Conservation (phyloP, 371 early-diverging fungal species). For the Apophysomyces elegans region DNA sequence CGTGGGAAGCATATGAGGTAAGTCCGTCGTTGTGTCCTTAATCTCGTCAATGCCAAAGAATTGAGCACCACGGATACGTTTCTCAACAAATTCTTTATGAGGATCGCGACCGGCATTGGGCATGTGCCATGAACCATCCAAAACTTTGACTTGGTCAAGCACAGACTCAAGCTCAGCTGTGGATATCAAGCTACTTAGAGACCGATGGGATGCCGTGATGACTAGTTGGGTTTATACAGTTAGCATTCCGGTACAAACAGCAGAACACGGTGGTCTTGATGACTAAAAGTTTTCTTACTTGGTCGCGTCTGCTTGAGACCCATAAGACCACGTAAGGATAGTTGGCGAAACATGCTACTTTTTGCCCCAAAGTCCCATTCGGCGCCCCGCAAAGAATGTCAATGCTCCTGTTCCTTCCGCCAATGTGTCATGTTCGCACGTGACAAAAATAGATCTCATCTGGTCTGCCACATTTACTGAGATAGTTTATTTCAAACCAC, state of each 20-base stretch:
- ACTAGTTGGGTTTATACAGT: neutral
- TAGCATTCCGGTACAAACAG: neutral
- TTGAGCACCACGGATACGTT: slow-evolving; percentile 61
- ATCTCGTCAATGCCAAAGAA: slow-evolving; percentile 81
- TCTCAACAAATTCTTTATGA: slow-evolving; percentile 65
- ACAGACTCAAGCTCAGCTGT: slow-evolving; percentile 31
- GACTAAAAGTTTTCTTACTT: neutral
- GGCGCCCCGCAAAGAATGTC: no score
- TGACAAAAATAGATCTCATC: no score
- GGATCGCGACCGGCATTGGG: slow-evolving; percentile 73
- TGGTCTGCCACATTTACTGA: no score
- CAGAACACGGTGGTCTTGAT: neutral
- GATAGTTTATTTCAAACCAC: no score
- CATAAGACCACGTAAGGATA: slow-evolving; percentile 9
- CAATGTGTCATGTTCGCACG: no score
- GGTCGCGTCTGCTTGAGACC: slow-evolving; percentile 3
- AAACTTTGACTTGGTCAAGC: slow-evolving; percentile 60
- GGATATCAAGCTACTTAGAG: slow-evolving; percentile 35
- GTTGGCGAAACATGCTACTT: slow-evolving; percentile 14
- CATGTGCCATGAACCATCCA: slow-evolving; percentile 94
- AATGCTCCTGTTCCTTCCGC: no score
- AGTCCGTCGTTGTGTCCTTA: slow-evolving; percentile 61
- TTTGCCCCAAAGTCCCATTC: no score
- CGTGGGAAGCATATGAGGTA: slow-evolving; percentile 86
- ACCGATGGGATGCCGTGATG: slow-evolving; percentile 1